Evolutionary conservation across 2,329 filamentous ascomycete genomes (phyloP), one percentile per base, ranked within the genome.

Genomic region (Kalaharituber pfeilii): DNA sequence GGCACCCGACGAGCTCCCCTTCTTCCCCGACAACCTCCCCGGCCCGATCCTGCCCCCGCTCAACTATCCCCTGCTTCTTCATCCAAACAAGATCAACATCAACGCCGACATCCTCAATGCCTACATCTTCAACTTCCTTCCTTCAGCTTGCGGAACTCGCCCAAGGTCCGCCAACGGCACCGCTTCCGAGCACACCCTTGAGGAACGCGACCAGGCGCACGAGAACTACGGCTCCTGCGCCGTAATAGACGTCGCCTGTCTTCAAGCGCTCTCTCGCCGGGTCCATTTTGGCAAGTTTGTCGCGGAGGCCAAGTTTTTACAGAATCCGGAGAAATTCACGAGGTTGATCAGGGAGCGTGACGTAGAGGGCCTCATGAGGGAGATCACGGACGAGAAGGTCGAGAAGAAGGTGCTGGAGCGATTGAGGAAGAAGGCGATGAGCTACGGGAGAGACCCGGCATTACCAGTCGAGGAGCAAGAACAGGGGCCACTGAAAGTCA

Each of bases 261-360:
- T 98, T 60, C 91, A 98, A 72, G 84, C 91, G 2, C 72, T 98
- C 49, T 93, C 86, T 36, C 77, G 89, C 42, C 76, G 91, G 53
- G 91, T 98, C 62, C 91, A 98, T 70, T 98, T 94, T 71, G 91
- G 91, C 62, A 98, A 96, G 71, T 96, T 96, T 65, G 91, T 98
- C 7, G 91, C 91, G 44, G 91, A 98, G 74, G 81, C 82, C 56
- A 98, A 98, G 72, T 98, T 95, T 70, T 77, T 78, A 63, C 81
- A 83, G 49, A 85, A 96, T 62, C 76, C 80, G 27, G 85, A 88
- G 63, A 77, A 72, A 59, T 98, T 89, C 67, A 88, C 84, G 5
- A 74, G 73, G 59, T 69, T 96, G 69, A 96, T 98, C 71, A 80
- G 81, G 68, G 82, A 79, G 1, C 80, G 75, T 58, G 88, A 98